A percentile compares a stretch with the other conserved stretches of the same genome.
phyloP scores from a whole-genome alignment of 768 basidiomycete genomes.

The Mycena latifolia region DNA sequence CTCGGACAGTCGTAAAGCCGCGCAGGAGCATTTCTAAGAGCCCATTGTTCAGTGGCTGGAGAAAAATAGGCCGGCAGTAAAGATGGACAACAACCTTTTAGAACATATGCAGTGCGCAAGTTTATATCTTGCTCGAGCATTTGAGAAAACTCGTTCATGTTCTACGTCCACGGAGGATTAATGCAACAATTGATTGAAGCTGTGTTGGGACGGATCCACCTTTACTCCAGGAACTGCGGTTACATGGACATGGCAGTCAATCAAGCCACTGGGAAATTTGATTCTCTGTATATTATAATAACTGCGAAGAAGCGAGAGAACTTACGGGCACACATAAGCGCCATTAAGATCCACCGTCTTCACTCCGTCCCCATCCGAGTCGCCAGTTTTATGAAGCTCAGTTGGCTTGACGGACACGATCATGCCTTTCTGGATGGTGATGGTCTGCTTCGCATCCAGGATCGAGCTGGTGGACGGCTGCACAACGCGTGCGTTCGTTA shows the following conservation, averaged over 20 bases:
- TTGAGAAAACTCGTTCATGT: slow-evolving; percentile 50
- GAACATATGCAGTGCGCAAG: slow-evolving; percentile 51
- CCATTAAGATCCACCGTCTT: slow-evolving; percentile 47
- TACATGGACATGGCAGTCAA: slow-evolving; percentile 60
- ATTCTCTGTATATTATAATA: not conserved
- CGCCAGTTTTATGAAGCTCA: slow-evolving; percentile 20
- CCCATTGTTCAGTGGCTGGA: not conserved
- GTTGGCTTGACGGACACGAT: slow-evolving; percentile 40
- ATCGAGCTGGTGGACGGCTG: slow-evolving; percentile 44
- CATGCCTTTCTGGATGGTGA: slow-evolving; percentile 44
- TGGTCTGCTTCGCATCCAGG: slow-evolving; percentile 40
- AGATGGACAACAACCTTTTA: slow-evolving; percentile 44
- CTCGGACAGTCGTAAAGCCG: slow-evolving; percentile 56
- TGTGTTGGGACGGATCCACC: slow-evolving; percentile 25
- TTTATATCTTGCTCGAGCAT: slow-evolving; percentile 47
- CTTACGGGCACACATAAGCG: slow-evolving; percentile 53
- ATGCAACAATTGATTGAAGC: not conserved
- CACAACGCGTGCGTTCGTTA: slow-evolving; percentile 50
- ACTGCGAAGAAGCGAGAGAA: not conserved
- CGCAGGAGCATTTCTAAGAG: slow-evolving; percentile 52
- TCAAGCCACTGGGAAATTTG: slow-evolving; percentile 46
- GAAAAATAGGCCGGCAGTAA: too few relatives aligned
- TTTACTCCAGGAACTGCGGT: slow-evolving; percentile 54
- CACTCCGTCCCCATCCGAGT: slow-evolving; percentile 9
- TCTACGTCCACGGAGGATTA: slow-evolving; percentile 25